Percentiles rank a stretch among this genome's conserved stretches.
These are phyloP conservation scores for Zygosaccharomyces kombuchaensis DNA, from an alignment of 805 yeast genomes.

Conservation along the genomic window DNA sequence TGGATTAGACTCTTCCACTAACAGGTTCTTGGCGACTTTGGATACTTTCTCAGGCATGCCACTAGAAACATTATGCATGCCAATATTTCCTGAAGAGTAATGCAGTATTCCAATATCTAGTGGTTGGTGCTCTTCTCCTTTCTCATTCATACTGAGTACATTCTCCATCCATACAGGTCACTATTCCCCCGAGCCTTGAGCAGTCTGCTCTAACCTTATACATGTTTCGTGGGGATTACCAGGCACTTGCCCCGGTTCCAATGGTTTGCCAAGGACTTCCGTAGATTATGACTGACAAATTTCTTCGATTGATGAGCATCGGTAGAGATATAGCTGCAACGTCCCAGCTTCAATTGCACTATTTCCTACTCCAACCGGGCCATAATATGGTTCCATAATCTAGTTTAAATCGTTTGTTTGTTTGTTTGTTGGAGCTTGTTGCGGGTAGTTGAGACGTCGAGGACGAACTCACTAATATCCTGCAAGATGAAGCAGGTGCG, in stretches of 20 bases:
- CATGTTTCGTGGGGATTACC: not conserved
- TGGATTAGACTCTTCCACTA: constrained; percentile 10
- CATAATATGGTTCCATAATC: no score
- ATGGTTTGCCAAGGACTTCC: not conserved
- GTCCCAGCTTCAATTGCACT: no score
- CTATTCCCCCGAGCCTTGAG: not conserved
- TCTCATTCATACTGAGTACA: constrained; percentile 12
- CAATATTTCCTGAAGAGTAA: constrained; percentile 11
- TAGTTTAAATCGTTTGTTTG: no score
- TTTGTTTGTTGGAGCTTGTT: no score
- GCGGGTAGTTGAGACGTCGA: no score
- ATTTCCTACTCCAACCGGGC: no score
- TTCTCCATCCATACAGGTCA: not conserved
- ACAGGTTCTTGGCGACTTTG: constrained; percentile 1
- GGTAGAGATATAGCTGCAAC: no score
- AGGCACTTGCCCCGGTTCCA: not conserved
- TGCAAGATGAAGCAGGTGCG: no score
- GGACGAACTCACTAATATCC: no score
- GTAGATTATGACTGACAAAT: no score
- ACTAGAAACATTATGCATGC: constrained; percentile 1
- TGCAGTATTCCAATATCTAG: constrained; percentile 13
- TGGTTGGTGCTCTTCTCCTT: constrained; percentile 15
- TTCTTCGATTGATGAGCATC: no score
- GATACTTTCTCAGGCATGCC: constrained; percentile 2
- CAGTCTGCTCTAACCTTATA: not conserved